Evolutionary conservation across 495 filamentous ascomycete species (phyloP).

Genomic region (Aspergillus affinis): DNA sequence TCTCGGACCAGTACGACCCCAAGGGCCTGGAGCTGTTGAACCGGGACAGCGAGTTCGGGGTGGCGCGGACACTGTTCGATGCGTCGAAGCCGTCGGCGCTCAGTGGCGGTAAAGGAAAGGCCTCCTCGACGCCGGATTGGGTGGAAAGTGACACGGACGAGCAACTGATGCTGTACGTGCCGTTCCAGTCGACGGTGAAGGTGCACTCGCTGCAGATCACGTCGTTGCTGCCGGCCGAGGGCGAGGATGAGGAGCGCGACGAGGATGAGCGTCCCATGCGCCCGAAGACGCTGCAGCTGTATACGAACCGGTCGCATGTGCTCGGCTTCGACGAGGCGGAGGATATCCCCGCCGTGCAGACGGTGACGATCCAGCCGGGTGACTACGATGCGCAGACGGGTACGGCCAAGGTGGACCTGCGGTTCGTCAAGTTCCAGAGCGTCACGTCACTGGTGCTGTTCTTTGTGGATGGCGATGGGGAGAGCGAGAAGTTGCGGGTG

Average conservation of each 20-base stretch:
- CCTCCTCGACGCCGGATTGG: slow-evolving; percentile 65
- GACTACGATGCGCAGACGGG: slow-evolving; percentile 87
- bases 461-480: slow-evolving; percentile 83
- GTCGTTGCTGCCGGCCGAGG: slow-evolving; percentile 61
- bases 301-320: slow-evolving; percentile 81
- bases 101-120: slow-evolving; percentile 53
- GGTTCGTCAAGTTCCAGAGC: slow-evolving; percentile 97
- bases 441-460: slow-evolving; percentile 83
- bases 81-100: slow-evolving; percentile 63
- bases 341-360: slow-evolving; percentile 75
- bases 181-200: slow-evolving; percentile 87
- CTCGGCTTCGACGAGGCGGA: slow-evolving; percentile 96
- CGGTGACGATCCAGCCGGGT: slow-evolving; percentile 63
- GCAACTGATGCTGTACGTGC: slow-evolving; percentile 91
- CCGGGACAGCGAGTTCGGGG: slow-evolving; percentile 66
- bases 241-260: slow-evolving; percentile 48
- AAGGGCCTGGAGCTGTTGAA: slow-evolving; percentile 87
- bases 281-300: slow-evolving; percentile 81
- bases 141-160: slow-evolving; percentile 99
- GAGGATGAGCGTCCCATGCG: slow-evolving; percentile 78
- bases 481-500: slow-evolving; percentile 80
- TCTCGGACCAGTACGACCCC: slow-evolving; percentile 77
- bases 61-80: slow-evolving; percentile 71
- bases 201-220: slow-evolving; percentile 89
- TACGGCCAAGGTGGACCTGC: slow-evolving; percentile 77